These are phyloP conservation scores for Pythium aquatile DNA, from an alignment of 352 stramenopile genomes.

Conservation along the genomic window DNA sequence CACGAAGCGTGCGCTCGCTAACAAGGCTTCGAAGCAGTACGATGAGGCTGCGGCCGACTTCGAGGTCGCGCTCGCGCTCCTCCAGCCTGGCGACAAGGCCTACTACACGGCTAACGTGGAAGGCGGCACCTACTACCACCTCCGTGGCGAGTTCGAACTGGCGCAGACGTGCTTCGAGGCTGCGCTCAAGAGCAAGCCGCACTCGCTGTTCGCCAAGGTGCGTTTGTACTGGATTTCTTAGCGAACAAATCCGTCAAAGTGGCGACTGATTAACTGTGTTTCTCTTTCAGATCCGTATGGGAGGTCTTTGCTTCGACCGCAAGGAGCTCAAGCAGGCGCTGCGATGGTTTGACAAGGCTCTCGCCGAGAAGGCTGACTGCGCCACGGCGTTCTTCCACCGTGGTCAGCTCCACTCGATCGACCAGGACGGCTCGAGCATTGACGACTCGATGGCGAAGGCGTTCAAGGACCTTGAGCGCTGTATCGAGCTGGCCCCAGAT, in stretches of 20 bases:
- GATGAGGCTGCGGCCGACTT: slow-evolving; percentile 61
- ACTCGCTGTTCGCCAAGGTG: slow-evolving; percentile 73
- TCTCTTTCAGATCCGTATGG: slow-evolving; percentile 58
- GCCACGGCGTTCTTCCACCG: slow-evolving; percentile 83
- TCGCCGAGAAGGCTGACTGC: slow-evolving; percentile 61
- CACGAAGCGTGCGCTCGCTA: slow-evolving; percentile 56
- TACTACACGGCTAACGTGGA: slow-evolving; percentile 81
- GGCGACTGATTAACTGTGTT: neutral
- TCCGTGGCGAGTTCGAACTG: slow-evolving; percentile 70
- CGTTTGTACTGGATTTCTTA: neutral
- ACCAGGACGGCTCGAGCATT: slow-evolving; percentile 53
- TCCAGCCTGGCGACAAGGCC: slow-evolving; percentile 46
- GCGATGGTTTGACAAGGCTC: slow-evolving; percentile 72
- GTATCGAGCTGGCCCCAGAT: slow-evolving; percentile 64
- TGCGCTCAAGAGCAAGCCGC: slow-evolving; percentile 58
- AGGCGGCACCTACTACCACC: slow-evolving; percentile 72
- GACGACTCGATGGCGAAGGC: slow-evolving; percentile 54
- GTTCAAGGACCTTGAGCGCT: slow-evolving; percentile 66
- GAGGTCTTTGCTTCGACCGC: slow-evolving; percentile 77
- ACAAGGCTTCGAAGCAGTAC: slow-evolving; percentile 70
- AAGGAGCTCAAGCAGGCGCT: slow-evolving; percentile 75
- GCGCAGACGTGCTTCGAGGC: slow-evolving; percentile 66
- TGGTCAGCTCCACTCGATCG: slow-evolving; percentile 79
- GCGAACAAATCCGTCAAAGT: too few species aligned
- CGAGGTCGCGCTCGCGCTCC: slow-evolving; percentile 45